Conservation (phyloP, 345 rosid species). For the Geranium rotundifolium region DNA sequence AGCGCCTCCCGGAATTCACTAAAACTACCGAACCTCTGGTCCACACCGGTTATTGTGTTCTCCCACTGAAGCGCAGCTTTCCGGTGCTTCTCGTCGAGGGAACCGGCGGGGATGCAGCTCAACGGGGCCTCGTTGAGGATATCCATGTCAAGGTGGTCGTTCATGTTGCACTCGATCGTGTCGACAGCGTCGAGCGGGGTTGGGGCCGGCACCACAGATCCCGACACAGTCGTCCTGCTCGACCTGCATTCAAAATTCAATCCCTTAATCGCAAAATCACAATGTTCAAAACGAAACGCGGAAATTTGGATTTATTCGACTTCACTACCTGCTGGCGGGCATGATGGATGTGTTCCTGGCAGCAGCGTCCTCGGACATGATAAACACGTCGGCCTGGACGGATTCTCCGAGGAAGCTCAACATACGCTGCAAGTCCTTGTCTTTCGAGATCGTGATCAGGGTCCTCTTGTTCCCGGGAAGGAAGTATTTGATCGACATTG, state of each 20-base stretch:
- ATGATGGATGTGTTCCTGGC: conserved; percentile 39
- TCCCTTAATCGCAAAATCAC: not conserved
- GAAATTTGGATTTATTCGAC: not conserved
- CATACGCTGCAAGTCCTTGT: conserved; percentile 83
- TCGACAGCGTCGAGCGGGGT: conserved; percentile 16
- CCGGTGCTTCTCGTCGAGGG: conserved; percentile 33
- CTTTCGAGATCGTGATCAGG: conserved; percentile 77
- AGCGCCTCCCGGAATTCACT: conserved; percentile 79
- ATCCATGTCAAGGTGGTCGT: conserved; percentile 16
- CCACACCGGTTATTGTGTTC: conserved; percentile 76
- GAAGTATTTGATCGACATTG: conserved; percentile 65
- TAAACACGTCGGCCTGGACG: conserved; percentile 49
- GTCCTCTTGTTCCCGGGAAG: conserved; percentile 88
- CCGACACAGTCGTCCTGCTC: conserved; percentile 54
- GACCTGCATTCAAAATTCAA: conserved; percentile 38
- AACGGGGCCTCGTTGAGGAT: conserved; percentile 33
- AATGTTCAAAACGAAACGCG: not conserved
- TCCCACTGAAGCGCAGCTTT: conserved; percentile 80
- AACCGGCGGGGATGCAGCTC: conserved; percentile 23
- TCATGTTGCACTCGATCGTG: conserved; percentile 18
- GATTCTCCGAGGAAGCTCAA: conserved; percentile 61
- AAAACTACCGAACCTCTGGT: conserved; percentile 74
- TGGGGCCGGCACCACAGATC: conserved; percentile 39
- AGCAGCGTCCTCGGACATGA: conserved; percentile 46
- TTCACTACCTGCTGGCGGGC: conserved; percentile 64